Percentiles rank a stretch among this genome's conserved stretches.
Evolutionary conservation across 768 basidiomycete genomes (phyloP).

Genomic region (Suillus clintonianus): DNA sequence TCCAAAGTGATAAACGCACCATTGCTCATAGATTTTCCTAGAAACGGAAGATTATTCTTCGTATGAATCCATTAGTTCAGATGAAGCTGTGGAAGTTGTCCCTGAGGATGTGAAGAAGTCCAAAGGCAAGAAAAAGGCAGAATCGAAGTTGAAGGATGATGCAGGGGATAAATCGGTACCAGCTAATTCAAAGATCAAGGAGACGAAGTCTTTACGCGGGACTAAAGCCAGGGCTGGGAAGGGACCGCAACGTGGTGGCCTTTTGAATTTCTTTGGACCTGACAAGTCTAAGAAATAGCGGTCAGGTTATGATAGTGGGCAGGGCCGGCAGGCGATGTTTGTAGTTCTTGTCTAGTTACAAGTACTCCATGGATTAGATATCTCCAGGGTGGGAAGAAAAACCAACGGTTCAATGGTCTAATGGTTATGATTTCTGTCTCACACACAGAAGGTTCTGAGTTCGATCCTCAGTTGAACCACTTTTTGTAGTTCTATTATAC

Average conservation of each 20-base stretch:
- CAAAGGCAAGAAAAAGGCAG: constrained; percentile 19
- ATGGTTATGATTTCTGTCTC: constrained; percentile 53
- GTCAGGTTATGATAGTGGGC: neutral
- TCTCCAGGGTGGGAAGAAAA: too few species aligned
- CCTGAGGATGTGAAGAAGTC: constrained; percentile 18
- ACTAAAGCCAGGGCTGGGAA: constrained; percentile 20
- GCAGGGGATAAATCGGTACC: constrained; percentile 25
- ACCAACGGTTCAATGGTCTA: constrained; percentile 43
- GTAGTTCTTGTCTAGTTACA: neutral
- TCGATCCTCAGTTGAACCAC: constrained; percentile 47
- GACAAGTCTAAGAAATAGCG: constrained; percentile 30
- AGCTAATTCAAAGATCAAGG: constrained; percentile 15
- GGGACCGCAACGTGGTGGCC: constrained; percentile 24
- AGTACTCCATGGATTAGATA: neutral
- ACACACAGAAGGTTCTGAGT: constrained; percentile 50
- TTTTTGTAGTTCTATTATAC: constrained; percentile 13
- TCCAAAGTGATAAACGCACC: neutral
- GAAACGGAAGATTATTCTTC: constrained; percentile 79
- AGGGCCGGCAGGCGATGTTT: neutral
- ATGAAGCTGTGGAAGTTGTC: constrained; percentile 45
- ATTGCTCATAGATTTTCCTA: constrained; percentile 26
- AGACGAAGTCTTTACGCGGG: constrained; percentile 10
- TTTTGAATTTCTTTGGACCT: constrained; percentile 35
- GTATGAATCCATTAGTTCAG: constrained; percentile 76
- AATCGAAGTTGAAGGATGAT: constrained; percentile 19